A percentile compares a stretch with the other conserved stretches of the same genome.
phyloP scores from a whole-genome alignment of 1,284 basidiomycete genomes.

The Pseudozyma thailandica region DNA sequence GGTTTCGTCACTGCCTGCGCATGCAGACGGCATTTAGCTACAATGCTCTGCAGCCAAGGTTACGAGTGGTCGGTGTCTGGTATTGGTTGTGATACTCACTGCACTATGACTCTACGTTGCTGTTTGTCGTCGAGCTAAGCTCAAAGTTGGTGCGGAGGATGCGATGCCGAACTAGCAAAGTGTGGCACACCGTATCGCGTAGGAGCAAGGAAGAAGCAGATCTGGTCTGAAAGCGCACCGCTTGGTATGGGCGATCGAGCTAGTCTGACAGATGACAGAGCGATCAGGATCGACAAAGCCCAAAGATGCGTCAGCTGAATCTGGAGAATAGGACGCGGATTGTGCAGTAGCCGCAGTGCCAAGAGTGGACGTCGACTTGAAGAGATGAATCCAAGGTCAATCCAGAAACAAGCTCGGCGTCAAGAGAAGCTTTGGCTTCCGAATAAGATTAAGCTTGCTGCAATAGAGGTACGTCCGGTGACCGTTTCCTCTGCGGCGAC shows the following conservation, averaged over 20 bases:
- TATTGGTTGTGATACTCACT: conserved; percentile 11
- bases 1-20: background rate
- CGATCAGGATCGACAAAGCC: background rate
- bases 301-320: background rate
- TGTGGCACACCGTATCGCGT: background rate
- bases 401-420: too few species aligned
- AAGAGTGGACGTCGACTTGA: background rate
- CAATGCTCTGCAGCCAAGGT: background rate
- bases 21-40: background rate
- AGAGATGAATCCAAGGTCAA: too few species aligned
- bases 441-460: too few species aligned
- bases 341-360: background rate
- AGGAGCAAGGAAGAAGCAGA: too few species aligned
- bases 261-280: too few species aligned
- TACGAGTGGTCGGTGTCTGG: background rate
- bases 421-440: too few species aligned
- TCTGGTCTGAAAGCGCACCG: too few species aligned
- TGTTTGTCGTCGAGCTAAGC: conserved; percentile 6
- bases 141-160: conserved; percentile 13
- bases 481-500: too few species aligned
- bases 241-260: too few species aligned
- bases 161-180: conserved; percentile 1
- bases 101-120: conserved; percentile 13
- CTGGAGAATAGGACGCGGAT: conserved; percentile 2
- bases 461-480: too few species aligned